Conservation (phyloP, 805 yeast genomes). For the Myxozyma sirexii region DNA sequence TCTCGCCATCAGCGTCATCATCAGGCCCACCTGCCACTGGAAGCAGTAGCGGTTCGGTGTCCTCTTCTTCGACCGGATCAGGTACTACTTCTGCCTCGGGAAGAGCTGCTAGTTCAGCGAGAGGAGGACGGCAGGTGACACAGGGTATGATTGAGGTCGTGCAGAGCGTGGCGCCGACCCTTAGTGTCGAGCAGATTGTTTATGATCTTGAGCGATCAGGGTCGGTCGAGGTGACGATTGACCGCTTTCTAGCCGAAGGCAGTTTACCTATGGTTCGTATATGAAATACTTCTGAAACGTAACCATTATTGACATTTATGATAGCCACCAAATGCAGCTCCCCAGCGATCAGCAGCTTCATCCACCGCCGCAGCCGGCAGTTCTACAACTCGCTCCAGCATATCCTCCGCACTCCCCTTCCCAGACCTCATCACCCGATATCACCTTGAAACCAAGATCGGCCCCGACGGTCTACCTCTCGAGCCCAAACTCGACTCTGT, state of each 20-base stretch:
- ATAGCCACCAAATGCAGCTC: conserved; percentile 20
- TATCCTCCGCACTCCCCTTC: conserved; percentile 1
- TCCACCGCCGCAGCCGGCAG: conserved; percentile 28
- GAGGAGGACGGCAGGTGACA: conserved; percentile 41
- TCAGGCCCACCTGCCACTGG: neutral
- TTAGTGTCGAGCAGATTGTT: conserved; percentile 69
- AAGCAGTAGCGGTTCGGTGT: conserved; percentile 6
- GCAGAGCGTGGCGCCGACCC: conserved; percentile 74
- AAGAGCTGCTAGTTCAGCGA: neutral
- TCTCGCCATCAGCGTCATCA: conserved; percentile 14
- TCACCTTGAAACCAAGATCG: conserved; percentile 22
- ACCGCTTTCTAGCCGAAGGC: conserved; percentile 64
- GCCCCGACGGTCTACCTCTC: conserved; percentile 11
- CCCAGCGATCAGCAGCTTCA: neutral
- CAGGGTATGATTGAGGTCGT: conserved; percentile 79
- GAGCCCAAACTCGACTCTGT: conserved; percentile 5
- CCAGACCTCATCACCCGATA: conserved; percentile 30
- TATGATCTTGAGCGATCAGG: conserved; percentile 76
- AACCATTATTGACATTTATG: neutral
- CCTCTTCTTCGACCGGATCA: conserved; percentile 2
- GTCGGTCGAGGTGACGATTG: conserved; percentile 78
- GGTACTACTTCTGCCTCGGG: conserved; percentile 1
- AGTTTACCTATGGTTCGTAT: conserved; percentile 49
- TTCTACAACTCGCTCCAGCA: neutral
- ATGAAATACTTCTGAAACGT: neutral